These are phyloP conservation scores for Tricholoma hemisulphureum DNA, from an alignment of 768 basidiomycete species.

Conservation along the genomic window DNA sequence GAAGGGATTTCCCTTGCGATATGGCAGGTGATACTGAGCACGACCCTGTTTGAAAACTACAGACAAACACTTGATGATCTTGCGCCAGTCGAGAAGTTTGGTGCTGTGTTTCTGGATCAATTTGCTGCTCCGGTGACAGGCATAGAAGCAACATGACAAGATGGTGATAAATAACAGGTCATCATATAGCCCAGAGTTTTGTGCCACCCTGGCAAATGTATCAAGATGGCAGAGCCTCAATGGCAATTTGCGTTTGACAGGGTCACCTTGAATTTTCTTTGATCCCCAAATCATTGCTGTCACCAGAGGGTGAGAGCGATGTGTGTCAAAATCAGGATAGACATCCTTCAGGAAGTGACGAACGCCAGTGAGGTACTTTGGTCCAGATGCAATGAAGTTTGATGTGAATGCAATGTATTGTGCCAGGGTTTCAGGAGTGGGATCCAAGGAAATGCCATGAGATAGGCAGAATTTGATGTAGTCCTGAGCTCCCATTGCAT, in stretches of 20 bases:
- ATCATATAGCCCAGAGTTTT: background rate
- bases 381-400: slow-evolving; percentile 7
- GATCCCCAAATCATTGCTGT: slow-evolving; percentile 18
- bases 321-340: slow-evolving; percentile 23
- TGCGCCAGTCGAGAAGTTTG: too few relatives aligned
- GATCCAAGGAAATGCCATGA: too few relatives aligned
- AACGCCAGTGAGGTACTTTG: slow-evolving; percentile 23
- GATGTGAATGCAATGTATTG: background rate
- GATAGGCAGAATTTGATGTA: too few relatives aligned
- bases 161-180: background rate
- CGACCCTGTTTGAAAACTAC: too few relatives aligned
- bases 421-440: too few relatives aligned
- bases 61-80: too few relatives aligned
- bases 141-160: too few relatives aligned
- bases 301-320: slow-evolving; percentile 15
- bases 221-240: background rate
- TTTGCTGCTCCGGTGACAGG: too few relatives aligned
- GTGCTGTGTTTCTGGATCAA: too few relatives aligned
- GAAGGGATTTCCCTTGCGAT: too few relatives aligned
- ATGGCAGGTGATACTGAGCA: too few relatives aligned
- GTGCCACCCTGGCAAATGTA: background rate
- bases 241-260: background rate
- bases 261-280: slow-evolving; percentile 7
- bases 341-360: slow-evolving; percentile 20
- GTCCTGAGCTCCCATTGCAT: too few relatives aligned